Base-by-base conservation (phyloP, 495 filamentous ascomycete species). In the Astrocystis sublimbata region DNA sequence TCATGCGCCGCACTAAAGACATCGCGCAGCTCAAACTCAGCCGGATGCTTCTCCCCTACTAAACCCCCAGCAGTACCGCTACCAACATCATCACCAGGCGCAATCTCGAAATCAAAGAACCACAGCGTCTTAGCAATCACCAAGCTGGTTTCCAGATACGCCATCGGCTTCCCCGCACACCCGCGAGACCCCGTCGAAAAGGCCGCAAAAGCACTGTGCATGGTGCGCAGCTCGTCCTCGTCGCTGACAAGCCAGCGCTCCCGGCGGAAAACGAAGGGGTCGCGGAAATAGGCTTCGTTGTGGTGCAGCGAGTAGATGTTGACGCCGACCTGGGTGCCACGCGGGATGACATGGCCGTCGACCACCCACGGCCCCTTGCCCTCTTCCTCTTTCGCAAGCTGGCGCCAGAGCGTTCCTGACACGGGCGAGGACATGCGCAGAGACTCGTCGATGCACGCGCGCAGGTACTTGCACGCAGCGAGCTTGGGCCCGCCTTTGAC, bases 391-490 rank as follows among this genome's bases (percentile, higher is more conserved):
- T 52, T n/a, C n/a, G n/a, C n/a, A 0, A 49, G 24, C 49, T 78
- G 68, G 3, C 86, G 76, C n/a, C 81, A 80, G 0, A 86, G 68
- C 0, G 73, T 67, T 8, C 76, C 77, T 1, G 71, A 50, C 0
- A 85, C 79, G 1, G 85, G 73, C 3, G 86, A 85, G 0, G 78
- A 76, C 52, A 89, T 70, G 15, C 87, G 80, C 64, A 89, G 70
- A 2, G 80, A 67, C 61, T 89, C 87, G 61, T 87, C 83, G 58
- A 87, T 81, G 64, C 81, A 76, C 7, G 71, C 74, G 24, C 71
- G 71, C 6, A 73, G 69, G 51, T 82, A 78, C 61, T 77, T 76
- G 15, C 82, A 68, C 3, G 78, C 77, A 10, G 78, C 66, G 0
- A 88, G 72, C 36, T 82, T 83, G 4, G 69, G 70, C 7, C 64